Conservation (phyloP, 179 eudicot species). For the Silene coronaria region DNA sequence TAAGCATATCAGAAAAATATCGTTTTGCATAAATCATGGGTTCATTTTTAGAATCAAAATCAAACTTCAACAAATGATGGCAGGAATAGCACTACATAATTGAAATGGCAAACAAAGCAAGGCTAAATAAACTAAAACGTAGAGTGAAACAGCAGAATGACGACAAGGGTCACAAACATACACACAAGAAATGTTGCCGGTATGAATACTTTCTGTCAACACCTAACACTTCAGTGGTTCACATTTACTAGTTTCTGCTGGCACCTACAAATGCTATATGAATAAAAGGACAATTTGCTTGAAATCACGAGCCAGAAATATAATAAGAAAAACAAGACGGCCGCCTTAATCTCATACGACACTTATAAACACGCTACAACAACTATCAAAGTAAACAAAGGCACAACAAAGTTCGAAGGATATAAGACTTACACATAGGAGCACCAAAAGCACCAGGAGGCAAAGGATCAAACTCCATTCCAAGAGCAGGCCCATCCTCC, state of each 20-base stretch:
- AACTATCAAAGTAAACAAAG: neutral
- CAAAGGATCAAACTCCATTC: constrained; percentile 94
- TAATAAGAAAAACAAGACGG: neutral
- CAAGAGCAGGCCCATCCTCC: constrained; percentile 85
- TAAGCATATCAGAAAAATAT: neutral
- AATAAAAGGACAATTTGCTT: neutral
- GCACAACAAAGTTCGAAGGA: neutral
- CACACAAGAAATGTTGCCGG: neutral
- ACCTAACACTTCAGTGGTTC: neutral
- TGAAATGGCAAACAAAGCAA: neutral
- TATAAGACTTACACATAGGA: constrained; percentile 57
- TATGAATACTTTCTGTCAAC: neutral
- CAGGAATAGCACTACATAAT: neutral
- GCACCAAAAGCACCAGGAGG: constrained; percentile 97
- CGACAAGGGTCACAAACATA: neutral
- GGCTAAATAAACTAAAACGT: neutral
- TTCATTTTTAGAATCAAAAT: neutral
- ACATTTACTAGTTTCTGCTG: neutral
- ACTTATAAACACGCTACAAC: neutral
- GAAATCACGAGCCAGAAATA: neutral
- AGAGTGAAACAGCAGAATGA: neutral
- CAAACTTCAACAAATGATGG: neutral
- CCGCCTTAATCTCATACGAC: neutral
- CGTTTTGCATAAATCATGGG: neutral
- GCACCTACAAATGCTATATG: neutral